Evolutionary conservation across 345 rosid species (phyloP).

Genomic region (Reutealis trisperma): DNA sequence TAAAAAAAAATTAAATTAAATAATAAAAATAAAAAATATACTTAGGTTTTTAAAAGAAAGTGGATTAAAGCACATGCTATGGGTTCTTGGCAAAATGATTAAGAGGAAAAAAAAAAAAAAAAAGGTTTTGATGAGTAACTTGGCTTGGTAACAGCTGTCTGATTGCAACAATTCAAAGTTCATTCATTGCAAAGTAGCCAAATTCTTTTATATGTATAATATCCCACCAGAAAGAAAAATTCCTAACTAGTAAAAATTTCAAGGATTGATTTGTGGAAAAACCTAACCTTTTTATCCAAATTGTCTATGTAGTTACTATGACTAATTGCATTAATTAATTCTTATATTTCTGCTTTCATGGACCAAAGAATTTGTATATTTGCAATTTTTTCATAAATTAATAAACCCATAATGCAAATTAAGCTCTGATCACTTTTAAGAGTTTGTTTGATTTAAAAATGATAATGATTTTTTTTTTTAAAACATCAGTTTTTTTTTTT

Average conservation of each 20-base stretch:
- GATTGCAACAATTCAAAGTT: conserved; percentile 2
- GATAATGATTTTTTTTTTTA: no score
- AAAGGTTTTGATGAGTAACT: neutral
- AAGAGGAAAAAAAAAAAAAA: no score
- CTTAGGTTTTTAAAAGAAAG: neutral
- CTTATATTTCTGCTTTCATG: no score
- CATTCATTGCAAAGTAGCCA: conserved; percentile 10
- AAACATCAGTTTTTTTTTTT: no score
- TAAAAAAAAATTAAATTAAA: neutral
- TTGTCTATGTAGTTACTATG: neutral
- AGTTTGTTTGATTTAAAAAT: no score
- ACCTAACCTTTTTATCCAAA: no score
- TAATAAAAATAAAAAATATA: neutral
- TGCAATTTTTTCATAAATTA: no score
- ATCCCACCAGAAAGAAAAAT: neutral
- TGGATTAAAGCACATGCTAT: neutral
- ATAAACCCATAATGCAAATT: no score
- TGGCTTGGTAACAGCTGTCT: conserved; percentile 1
- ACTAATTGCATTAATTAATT: neutral
- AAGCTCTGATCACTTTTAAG: no score
- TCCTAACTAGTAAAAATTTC: neutral
- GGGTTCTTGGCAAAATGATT: neutral
- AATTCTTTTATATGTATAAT: neutral
- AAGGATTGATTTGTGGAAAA: neutral
- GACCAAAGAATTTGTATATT: no score